Base-by-base conservation (phyloP, 2,329 filamentous ascomycete genomes). In the Neofusicoccum parvum region DNA sequence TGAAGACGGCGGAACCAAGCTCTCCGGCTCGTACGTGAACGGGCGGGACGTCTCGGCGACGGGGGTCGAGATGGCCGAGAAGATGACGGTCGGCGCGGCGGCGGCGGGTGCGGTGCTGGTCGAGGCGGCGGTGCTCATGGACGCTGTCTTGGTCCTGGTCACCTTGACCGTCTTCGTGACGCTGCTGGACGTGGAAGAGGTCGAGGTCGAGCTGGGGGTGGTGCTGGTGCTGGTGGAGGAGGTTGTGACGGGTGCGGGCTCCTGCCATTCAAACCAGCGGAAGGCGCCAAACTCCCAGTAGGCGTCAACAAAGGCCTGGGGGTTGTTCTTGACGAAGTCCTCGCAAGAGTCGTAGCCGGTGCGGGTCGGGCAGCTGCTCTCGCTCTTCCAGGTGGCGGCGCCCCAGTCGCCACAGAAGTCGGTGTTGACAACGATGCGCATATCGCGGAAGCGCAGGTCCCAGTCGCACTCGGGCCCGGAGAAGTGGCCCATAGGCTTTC, bases 391-490 rank as follows among this genome's bases (percentile, higher is more conserved):
- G 50, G 88, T 71, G 2, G 77, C 75, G 27, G 71, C 71, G n/a
- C 83, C 83, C 83, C 83, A 86, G 50, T 82, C 79, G 45, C 84
- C 84, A 62, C 83, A 86, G 70, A 86, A 85, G 1, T 81, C 79
- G 0, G 78, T 81, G 70, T 85, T 79, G 63, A 86, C 78, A 39
- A 85, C 74, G 54, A 78, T 68, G 27, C 68, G 70, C 48, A 74
- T 67, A 39, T 74, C 69, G 32, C 68, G 67, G 68, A 79, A 78
- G 17, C 68, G 66, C 39, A 67, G 20, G 0, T 67, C 58, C 68
- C 95, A 90, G 64, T 76, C 72, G 65, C 76, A 79, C 7, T 62
- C 68, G 2, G 56, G 11, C 64, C 76, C 73, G n/a, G 81, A 77
- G 78, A 80, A 80, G 23, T 70, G 68, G n/a, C 74, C 77, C 12